phyloP scores from a whole-genome alignment of 768 basidiomycete genomes.

The Mycena indigotica region DNA sequence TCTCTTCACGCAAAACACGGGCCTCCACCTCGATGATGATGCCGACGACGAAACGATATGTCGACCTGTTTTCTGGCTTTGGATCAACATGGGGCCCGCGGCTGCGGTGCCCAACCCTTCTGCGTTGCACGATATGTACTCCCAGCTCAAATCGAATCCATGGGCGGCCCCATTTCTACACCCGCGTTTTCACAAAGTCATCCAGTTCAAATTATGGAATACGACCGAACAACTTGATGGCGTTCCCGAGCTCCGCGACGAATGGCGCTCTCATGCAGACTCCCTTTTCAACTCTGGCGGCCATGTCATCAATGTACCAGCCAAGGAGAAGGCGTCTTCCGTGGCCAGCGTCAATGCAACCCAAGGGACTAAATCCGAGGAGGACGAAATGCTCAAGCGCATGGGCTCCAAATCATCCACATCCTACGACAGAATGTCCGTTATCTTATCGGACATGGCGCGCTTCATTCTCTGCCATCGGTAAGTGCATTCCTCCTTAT shows the following conservation, averaged over 20 bases:
- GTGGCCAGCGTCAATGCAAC: conserved; percentile 20
- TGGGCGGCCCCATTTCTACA: conserved; percentile 97
- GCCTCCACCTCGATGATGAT: conserved; percentile 64
- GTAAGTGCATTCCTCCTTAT: background rate
- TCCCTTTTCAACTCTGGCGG: conserved; percentile 90
- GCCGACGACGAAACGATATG: conserved; percentile 58
- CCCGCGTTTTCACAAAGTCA: conserved; percentile 85
- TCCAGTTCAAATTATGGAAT: conserved; percentile 98
- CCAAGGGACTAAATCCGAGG: conserved; percentile 35
- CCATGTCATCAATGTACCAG: conserved; percentile 66
- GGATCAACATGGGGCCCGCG: conserved; percentile 98
- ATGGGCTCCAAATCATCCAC: conserved; percentile 84
- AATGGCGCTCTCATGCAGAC: conserved; percentile 77
- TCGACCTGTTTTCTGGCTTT: conserved; percentile 93
- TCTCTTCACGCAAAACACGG: conserved; percentile 93
- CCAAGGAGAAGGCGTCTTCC: conserved; percentile 33
- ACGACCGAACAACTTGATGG: conserved; percentile 96
- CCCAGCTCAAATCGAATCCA: conserved; percentile 77
- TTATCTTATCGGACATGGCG: conserved; percentile 95
- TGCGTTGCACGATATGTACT: conserved; percentile 82
- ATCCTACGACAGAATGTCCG: conserved; percentile 87
- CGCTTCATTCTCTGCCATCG: conserved; percentile 96
- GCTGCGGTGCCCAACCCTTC: conserved; percentile 84
- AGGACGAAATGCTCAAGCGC: conserved; percentile 61
- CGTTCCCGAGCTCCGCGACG: conserved; percentile 83